Conservation (phyloP, 2,329 filamentous ascomycete species). For the Sclerotinia nivalis region DNA sequence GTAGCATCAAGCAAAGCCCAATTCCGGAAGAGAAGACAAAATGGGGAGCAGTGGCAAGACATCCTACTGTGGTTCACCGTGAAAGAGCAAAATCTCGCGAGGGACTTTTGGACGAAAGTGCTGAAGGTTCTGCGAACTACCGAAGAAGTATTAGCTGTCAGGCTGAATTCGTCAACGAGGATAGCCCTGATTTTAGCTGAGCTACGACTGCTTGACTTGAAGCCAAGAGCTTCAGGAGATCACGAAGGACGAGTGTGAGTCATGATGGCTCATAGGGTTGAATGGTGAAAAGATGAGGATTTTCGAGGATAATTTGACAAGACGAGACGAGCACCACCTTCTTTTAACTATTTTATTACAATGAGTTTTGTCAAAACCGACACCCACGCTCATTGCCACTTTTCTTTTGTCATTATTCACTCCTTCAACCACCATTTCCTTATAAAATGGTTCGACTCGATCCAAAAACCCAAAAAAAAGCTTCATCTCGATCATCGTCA, state of each 20-base stretch:
- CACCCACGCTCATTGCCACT: constrained; percentile 40
- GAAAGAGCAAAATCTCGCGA: constrained; percentile 59
- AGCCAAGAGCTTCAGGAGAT: constrained; percentile 56
- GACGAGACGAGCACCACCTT: constrained; percentile 40
- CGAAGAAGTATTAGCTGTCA: constrained; percentile 30
- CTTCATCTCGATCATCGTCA: constrained; percentile 15
- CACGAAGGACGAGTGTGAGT: constrained; percentile 43
- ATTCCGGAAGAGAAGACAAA: constrained; percentile 36
- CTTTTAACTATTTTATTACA: constrained; percentile 33
- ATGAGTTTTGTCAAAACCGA: constrained; percentile 31
- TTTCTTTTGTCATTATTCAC: constrained; percentile 34
- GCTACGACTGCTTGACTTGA: constrained; percentile 71
- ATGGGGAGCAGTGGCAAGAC: constrained; percentile 45
- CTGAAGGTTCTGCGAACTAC: constrained; percentile 26
- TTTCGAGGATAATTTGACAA: constrained; percentile 28
- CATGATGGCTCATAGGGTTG: constrained; percentile 23
- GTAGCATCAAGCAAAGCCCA: constrained; percentile 40
- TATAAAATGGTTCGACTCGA: constrained; percentile 24
- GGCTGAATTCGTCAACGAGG: constrained; percentile 27
- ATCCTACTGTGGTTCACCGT: constrained; percentile 66
- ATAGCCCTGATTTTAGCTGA: constrained; percentile 50
- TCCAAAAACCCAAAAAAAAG: constrained; percentile 4
- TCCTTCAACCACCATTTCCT: constrained; percentile 42
- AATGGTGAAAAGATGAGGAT: constrained; percentile 20
- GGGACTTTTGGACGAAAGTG: constrained; percentile 47